A percentile compares a stretch with the other conserved stretches of the same genome.
Conservation (phyloP, 202 grass and related monocot species). For the Miscanthus sacchariflorus region DNA sequence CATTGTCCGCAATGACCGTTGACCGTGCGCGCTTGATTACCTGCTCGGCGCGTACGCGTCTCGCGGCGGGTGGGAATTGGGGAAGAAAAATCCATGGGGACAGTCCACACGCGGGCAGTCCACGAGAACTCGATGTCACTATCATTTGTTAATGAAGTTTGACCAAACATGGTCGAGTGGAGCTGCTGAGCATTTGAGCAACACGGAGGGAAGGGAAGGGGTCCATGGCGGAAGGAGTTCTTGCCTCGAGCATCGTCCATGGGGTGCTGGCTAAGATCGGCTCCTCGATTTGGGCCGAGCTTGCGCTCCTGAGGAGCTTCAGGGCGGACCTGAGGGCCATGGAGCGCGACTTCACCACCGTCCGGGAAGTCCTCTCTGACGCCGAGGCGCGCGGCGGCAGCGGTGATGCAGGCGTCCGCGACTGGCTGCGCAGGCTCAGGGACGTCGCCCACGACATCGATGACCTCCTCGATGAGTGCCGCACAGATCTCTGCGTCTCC, state of each 20-base stretch:
- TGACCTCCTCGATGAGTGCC: slow-evolving; percentile 59
- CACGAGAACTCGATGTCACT: no score
- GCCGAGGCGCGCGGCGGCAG: slow-evolving; percentile 55
- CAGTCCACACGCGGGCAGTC: no score
- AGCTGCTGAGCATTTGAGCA: no score
- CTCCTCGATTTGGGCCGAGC: slow-evolving; percentile 41
- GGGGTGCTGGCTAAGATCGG: slow-evolving; percentile 53
- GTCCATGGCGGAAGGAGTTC: slow-evolving; percentile 43
- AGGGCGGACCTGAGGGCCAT: slow-evolving; percentile 48
- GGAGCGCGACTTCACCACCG: slow-evolving; percentile 47
- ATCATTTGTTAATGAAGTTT: no score
- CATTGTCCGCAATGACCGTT: no score
- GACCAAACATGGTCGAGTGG: no score
- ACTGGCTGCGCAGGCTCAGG: slow-evolving; percentile 63
- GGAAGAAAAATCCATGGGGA: no score
- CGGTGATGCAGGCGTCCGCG: slow-evolving; percentile 37
- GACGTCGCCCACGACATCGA: slow-evolving; percentile 59
- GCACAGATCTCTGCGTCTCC: background rate
- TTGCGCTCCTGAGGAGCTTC: slow-evolving; percentile 36
- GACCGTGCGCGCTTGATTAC: no score
- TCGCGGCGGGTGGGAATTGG: no score
- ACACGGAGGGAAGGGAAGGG: no score
- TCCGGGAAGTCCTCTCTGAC: slow-evolving; percentile 53
- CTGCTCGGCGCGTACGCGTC: no score
- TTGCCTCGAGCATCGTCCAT: slow-evolving; percentile 59